These are phyloP conservation scores for Hanseniaspora gamundiae DNA, from an alignment of 1,139 yeast genomes.

Conservation along the genomic window DNA sequence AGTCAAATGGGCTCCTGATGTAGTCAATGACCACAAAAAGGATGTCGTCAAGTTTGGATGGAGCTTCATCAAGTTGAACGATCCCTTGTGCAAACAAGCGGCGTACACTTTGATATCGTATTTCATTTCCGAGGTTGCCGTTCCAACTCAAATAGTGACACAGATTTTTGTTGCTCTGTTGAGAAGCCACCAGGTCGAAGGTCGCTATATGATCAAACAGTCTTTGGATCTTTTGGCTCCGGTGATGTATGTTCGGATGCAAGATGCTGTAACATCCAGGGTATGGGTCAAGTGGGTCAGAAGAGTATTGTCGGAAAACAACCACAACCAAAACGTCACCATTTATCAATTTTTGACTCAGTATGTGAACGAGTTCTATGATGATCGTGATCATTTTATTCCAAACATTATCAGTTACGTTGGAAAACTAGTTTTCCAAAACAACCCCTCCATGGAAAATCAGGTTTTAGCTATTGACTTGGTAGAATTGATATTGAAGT, in stretches of 20 bases:
- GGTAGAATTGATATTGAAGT: slow-evolving; percentile 69
- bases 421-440: slow-evolving; percentile 78
- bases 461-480: slow-evolving; percentile 80
- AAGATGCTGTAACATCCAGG: slow-evolving; percentile 43
- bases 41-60: slow-evolving; percentile 90
- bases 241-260: slow-evolving; percentile 41
- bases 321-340: slow-evolving; percentile 58
- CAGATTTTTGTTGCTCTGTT: slow-evolving; percentile 87
- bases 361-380: slow-evolving; percentile 74
- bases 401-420: slow-evolving; percentile 88
- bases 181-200: slow-evolving; percentile 77
- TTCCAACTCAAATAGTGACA: slow-evolving; percentile 78
- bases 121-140: slow-evolving; percentile 80
- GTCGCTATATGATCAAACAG: slow-evolving; percentile 71
- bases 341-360: slow-evolving; percentile 84
- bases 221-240: slow-evolving; percentile 88
- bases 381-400: slow-evolving; percentile 79
- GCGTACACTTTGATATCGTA: slow-evolving; percentile 84
- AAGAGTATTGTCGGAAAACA: slow-evolving; percentile 80
- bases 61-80: slow-evolving; percentile 86
- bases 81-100: slow-evolving; percentile 78
- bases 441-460: slow-evolving; percentile 72
- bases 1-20: slow-evolving; percentile 54
- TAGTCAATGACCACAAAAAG: slow-evolving; percentile 56
- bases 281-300: slow-evolving; percentile 96